These are phyloP conservation scores for Chiua virens DNA, from an alignment of 768 basidiomycete species.

Conservation along the genomic window DNA sequence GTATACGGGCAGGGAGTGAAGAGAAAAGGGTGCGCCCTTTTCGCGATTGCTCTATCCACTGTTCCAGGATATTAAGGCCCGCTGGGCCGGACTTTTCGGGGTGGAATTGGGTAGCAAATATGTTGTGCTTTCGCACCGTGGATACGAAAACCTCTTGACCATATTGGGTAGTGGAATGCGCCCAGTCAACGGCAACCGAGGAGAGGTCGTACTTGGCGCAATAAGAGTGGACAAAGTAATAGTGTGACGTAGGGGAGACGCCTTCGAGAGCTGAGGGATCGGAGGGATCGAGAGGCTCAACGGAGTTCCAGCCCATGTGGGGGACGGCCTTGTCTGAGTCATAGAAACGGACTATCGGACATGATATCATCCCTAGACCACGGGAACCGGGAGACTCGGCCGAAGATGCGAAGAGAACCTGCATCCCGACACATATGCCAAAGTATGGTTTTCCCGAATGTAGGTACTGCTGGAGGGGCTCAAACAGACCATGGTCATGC, in stretches of 20 bases:
- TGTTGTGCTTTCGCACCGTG: conserved; percentile 74
- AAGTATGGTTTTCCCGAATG: conserved; percentile 89
- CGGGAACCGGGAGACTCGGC: conserved; percentile 62
- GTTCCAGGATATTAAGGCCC: conserved; percentile 74
- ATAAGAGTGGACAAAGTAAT: conserved; percentile 98
- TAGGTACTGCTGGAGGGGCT: conserved; percentile 82
- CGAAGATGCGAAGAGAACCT: conserved; percentile 89
- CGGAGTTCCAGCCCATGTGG: conserved; percentile 97
- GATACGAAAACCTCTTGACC: conserved; percentile 92
- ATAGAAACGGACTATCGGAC: conserved; percentile 71
- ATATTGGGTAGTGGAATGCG: conserved; percentile 87
- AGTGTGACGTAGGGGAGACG: conserved; percentile 59
- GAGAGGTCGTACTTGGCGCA: conserved; percentile 72
- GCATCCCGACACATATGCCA: conserved; percentile 98
- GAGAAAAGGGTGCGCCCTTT: conserved; percentile 38
- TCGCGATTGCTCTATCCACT: conserved; percentile 71
- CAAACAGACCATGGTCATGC: conserved; percentile 65
- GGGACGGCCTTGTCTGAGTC: conserved; percentile 83
- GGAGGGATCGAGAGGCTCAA: conserved; percentile 53
- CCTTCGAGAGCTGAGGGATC: conserved; percentile 43
- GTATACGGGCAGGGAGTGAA: conserved; percentile 24
- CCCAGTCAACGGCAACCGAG: conserved; percentile 68
- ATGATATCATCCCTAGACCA: conserved; percentile 90
- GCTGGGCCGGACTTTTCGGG: conserved; percentile 95
- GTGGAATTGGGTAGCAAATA: conserved; percentile 95